Percentiles rank a stretch among this genome's conserved stretches.
phyloP scores from a whole-genome alignment of 306 rosid species.

The Ormosia semicastrata region DNA sequence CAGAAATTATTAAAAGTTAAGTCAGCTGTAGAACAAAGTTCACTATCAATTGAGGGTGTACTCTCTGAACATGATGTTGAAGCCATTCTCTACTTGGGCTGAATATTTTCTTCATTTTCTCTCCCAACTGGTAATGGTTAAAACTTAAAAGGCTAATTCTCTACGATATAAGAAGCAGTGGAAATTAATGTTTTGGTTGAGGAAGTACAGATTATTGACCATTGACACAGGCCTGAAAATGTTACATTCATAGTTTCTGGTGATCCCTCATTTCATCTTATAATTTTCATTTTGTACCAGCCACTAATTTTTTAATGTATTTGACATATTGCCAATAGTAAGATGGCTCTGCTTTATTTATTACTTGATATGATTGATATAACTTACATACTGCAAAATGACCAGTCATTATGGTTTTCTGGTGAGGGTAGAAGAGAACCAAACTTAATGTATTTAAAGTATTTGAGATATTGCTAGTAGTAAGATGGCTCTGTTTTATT shows the following conservation, averaged over 20 bases:
- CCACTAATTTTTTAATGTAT: not conserved
- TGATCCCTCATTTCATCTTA: not conserved
- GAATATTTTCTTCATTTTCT: constrained; percentile 5
- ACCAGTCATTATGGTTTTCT: not conserved
- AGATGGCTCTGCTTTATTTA: not conserved
- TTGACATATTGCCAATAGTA: not conserved
- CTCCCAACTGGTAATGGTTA: not conserved
- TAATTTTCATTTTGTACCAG: not conserved
- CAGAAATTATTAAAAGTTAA: not conserved
- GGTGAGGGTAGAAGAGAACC: not conserved
- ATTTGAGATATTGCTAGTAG: not conserved
- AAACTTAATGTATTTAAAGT: not conserved
- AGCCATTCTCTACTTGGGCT: not conserved
- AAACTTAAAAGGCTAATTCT: not conserved
- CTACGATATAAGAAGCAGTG: not conserved
- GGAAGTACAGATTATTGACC: not conserved
- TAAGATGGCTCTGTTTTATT: not conserved
- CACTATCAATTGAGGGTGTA: not conserved
- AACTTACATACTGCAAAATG: not conserved
- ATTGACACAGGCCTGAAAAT: not conserved
- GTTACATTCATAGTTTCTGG: not conserved
- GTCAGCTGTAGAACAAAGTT: not conserved
- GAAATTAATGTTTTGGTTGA: constrained; percentile 1
- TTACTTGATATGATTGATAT: not conserved
- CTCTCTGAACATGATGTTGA: not conserved